Conservation (phyloP, 2,329 filamentous ascomycete genomes). For the Elsinoe fawcettii region DNA sequence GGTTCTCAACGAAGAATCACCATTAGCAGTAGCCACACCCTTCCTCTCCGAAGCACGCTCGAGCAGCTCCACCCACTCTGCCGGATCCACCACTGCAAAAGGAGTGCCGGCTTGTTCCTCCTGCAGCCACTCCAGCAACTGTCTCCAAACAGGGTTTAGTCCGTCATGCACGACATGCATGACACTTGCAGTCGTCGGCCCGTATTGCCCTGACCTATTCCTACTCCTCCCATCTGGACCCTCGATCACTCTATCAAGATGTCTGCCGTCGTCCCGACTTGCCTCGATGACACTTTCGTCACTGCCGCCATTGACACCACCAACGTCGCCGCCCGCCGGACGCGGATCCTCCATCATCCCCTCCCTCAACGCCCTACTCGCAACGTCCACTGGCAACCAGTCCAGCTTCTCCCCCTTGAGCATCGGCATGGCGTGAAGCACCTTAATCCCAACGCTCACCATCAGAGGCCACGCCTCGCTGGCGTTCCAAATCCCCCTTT, state of each 20-base stretch:
- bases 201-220: slow-evolving; percentile 12
- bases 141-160: slow-evolving; percentile 36
- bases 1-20: slow-evolving; percentile 2
- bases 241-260: neutral
- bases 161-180: slow-evolving; percentile 46
- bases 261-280: slow-evolving; percentile 12
- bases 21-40: slow-evolving; percentile 11
- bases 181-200: slow-evolving; percentile 25
- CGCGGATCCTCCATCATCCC: slow-evolving; percentile 21
- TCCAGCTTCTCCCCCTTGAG: slow-evolving; percentile 32
- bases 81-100: slow-evolving; percentile 36
- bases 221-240: slow-evolving; percentile 18
- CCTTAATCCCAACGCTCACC: slow-evolving; percentile 34
- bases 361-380: slow-evolving; percentile 37
- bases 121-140: slow-evolving; percentile 41
- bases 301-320: neutral
- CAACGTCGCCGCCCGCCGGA: neutral
- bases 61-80: slow-evolving; percentile 38
- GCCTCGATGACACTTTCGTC: neutral
- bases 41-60: slow-evolving; percentile 26
- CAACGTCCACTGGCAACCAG: slow-evolving; percentile 43
- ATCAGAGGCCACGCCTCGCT: slow-evolving; percentile 45
- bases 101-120: slow-evolving; percentile 22
- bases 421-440: slow-evolving; percentile 35
- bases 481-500: slow-evolving; percentile 41